Evolutionary conservation across 441 rosid species (phyloP).

Genomic region (Omphalea diandra): DNA sequence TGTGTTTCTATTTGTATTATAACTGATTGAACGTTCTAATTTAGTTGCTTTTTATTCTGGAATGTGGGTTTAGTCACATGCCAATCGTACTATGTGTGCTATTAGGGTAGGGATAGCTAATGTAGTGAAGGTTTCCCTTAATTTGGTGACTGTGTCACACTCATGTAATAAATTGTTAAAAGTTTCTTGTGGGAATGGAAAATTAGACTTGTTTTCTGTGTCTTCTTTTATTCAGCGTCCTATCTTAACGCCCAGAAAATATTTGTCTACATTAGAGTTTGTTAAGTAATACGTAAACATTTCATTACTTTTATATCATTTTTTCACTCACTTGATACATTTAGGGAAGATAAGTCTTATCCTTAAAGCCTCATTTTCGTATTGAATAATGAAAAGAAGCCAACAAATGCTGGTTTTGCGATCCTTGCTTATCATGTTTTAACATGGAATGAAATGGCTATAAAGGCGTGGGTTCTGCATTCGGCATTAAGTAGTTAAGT

Average conservation of each 20-base stretch:
- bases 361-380: no score
- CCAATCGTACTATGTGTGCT: no score
- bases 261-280: no score
- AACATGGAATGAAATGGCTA: neutral
- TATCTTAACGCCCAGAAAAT: no score
- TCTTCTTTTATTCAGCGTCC: no score
- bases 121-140: neutral
- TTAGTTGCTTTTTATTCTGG: no score
- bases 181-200: constrained; percentile 14
- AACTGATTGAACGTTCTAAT: no score
- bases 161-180: neutral
- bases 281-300: no score
- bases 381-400: neutral
- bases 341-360: no score
- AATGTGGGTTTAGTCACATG: neutral
- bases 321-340: neutral
- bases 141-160: neutral
- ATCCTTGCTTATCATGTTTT: neutral
- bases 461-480: neutral
- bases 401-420: neutral
- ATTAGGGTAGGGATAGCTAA: neutral
- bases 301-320: neutral
- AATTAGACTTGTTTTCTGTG: neutral
- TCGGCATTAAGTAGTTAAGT: neutral
- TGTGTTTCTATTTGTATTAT: neutral